These are phyloP conservation scores for Lenzites betulinus DNA, from an alignment of 768 basidiomycete species.

Conservation along the genomic window DNA sequence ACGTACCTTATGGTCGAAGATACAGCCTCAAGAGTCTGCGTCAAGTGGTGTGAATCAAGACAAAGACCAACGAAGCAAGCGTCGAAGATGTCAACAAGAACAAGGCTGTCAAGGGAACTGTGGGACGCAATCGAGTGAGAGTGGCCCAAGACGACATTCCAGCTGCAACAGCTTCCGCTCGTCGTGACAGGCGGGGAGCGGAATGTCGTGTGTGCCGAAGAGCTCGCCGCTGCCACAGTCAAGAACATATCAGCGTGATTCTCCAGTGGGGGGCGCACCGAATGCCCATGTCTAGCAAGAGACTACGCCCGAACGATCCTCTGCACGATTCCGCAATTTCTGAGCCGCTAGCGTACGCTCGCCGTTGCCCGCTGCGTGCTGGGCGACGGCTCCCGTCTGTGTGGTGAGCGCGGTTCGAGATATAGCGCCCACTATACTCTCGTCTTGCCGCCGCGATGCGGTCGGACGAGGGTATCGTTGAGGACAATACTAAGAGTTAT, in stretches of 20 bases:
- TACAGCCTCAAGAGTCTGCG: neutral
- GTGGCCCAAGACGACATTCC: neutral
- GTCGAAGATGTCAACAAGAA: neutral
- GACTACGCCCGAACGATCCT: neutral
- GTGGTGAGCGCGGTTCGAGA: conserved; percentile 4
- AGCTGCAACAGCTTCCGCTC: neutral
- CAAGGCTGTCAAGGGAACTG: neutral
- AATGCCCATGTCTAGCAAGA: neutral
- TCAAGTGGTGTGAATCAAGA: conserved; percentile 8
- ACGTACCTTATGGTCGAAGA: conserved; percentile 10
- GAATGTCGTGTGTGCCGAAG: neutral
- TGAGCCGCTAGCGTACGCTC: conserved; percentile 2
- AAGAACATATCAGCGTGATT: neutral
- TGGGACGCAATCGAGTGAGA: neutral
- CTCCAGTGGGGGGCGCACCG: neutral
- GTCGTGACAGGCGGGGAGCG: neutral
- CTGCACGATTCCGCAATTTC: neutral
- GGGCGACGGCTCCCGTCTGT: neutral
- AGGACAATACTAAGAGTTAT: neutral
- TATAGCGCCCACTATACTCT: conserved; percentile 1
- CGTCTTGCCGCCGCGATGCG: neutral
- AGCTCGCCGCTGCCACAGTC: neutral
- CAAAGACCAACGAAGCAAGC: neutral
- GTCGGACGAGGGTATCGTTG: conserved; percentile 13
- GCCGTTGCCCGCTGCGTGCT: neutral